These are phyloP conservation scores for Eucalyptus erythrocorys DNA, from an alignment of 345 rosid genomes.

Conservation along the genomic window DNA sequence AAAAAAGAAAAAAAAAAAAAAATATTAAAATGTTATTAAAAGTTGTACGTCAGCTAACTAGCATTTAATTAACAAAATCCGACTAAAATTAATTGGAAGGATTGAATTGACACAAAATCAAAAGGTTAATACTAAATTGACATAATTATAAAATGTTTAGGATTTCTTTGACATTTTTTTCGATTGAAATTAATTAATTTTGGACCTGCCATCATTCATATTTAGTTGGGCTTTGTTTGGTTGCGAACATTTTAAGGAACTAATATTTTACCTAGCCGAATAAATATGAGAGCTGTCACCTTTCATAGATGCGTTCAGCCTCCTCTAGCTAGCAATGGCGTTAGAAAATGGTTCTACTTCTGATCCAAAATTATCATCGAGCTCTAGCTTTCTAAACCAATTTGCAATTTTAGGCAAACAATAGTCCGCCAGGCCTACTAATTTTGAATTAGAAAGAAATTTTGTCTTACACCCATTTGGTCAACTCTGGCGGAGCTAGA, in stretches of 20 bases:
- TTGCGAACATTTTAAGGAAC: neutral
- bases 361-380: neutral
- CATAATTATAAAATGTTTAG: too few relatives aligned
- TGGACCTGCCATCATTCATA: accelerated
- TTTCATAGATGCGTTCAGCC: neutral
- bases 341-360: neutral
- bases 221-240: neutral
- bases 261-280: neutral
- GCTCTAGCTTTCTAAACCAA: neutral
- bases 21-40: too few relatives aligned
- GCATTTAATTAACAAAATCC: accelerated
- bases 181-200: accelerated
- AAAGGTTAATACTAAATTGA: too few relatives aligned
- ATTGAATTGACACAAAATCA: accelerated
- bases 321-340: neutral
- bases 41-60: accelerated
- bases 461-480: neutral
- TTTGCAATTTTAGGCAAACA: neutral
- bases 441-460: neutral
- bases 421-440: neutral
- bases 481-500: neutral
- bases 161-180: too few relatives aligned
- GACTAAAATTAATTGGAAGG: accelerated
- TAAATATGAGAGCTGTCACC: neutral
- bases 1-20: accelerated